Evolutionary conservation across 768 basidiomycete genomes (phyloP).

Genomic region (Paxillus rubicundulus): DNA sequence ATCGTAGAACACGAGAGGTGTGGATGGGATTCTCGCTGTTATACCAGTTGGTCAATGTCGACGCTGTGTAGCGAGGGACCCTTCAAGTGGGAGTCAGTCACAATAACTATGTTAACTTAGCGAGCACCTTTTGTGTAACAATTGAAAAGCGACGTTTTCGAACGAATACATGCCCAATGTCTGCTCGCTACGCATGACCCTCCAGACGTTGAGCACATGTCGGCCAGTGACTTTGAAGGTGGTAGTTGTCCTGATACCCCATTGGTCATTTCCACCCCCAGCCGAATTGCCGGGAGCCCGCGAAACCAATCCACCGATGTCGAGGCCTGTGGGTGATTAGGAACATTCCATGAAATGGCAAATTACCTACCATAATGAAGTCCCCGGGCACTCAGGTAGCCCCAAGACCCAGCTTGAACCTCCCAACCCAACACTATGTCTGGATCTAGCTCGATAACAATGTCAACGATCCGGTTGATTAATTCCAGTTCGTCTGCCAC

Average conservation of each 20-base stretch:
- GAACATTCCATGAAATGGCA: not conserved
- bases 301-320: conserved; percentile 69
- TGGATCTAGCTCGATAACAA: conserved; percentile 76
- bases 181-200: conserved; percentile 85
- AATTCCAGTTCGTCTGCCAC: conserved; percentile 76
- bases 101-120: not conserved
- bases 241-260: conserved; percentile 72
- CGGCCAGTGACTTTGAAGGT: conserved; percentile 84
- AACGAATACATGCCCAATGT: conserved; percentile 78
- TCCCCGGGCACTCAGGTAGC: conserved; percentile 76
- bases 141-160: conserved; percentile 84
- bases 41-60: conserved; percentile 69
- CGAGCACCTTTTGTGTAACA: conserved; percentile 69
- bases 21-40: conserved; percentile 56
- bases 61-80: conserved; percentile 68
- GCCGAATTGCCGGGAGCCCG: conserved; percentile 57
- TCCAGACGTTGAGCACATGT: conserved; percentile 91
- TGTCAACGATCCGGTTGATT: conserved; percentile 72
- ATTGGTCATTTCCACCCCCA: conserved; percentile 50
- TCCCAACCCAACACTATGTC: conserved; percentile 95
- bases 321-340: conserved; percentile 51
- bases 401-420: conserved; percentile 85
- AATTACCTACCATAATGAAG: conserved; percentile 47
- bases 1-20: conserved; percentile 51
- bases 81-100: conserved; percentile 37